Evolutionary conservation across 1,284 basidiomycete genomes (phyloP).

Genomic region (Takashimella koratensis): DNA sequence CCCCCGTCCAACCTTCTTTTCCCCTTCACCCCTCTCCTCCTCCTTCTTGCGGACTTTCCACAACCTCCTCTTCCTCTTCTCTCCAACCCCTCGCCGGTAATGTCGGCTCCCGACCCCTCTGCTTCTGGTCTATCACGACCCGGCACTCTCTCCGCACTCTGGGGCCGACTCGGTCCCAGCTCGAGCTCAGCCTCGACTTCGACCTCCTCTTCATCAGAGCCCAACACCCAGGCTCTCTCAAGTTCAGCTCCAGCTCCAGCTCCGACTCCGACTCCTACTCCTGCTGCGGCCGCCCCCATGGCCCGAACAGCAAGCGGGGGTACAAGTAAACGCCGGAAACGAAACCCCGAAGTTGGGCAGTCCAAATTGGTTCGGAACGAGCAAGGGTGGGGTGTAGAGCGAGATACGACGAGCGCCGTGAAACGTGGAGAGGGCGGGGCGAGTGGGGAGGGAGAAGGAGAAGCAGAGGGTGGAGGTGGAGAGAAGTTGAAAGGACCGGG

Average conservation of each 20-base stretch:
- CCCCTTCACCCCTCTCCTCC: too few species aligned
- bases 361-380: background rate
- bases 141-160: background rate
- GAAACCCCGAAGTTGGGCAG: background rate
- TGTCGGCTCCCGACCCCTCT: background rate
- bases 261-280: slow-evolving; percentile 4
- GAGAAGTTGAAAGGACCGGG: too few species aligned
- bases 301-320: background rate
- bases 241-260: background rate
- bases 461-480: background rate
- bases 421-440: background rate
- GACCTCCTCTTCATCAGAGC: too few species aligned
- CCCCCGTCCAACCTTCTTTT: too few species aligned
- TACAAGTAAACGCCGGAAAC: background rate
- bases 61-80: background rate
- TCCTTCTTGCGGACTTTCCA: too few species aligned
- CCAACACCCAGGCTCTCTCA: background rate
- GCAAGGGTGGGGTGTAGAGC: background rate
- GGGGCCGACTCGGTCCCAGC: background rate
- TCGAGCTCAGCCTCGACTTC: background rate
- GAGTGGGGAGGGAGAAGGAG: background rate
- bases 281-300: background rate
- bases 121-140: background rate
- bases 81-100: background rate
- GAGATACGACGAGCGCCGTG: too few species aligned